Conservation (phyloP, 2,329 filamentous ascomycete genomes). For the Coniochaeta pulveracea region DNA sequence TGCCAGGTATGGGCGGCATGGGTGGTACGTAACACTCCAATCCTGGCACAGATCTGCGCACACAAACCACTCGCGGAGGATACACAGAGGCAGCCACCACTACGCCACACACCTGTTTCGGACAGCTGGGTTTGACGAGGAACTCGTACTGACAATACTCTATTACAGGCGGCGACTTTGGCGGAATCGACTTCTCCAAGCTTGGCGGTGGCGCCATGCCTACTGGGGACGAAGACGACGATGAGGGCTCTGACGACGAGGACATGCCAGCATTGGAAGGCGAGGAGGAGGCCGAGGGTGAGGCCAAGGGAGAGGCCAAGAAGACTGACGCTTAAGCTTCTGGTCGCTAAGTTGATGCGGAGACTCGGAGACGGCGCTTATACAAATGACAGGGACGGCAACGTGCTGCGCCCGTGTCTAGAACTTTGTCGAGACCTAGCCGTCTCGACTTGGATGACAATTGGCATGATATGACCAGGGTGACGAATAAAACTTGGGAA, state of each 20-base stretch:
- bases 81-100: background rate
- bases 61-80: background rate
- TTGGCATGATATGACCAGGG: background rate
- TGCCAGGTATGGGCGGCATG: slow-evolving; percentile 35
- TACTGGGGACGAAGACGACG: slow-evolving; percentile 30
- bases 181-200: slow-evolving; percentile 91
- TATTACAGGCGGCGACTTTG: slow-evolving; percentile 49
- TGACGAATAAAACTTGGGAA: slow-evolving; percentile 3
- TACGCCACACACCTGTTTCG: background rate
- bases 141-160: slow-evolving; percentile 10
- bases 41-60: background rate
- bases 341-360: background rate
- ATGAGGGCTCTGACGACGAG: slow-evolving; percentile 56
- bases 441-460: background rate
- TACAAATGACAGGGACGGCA: background rate
- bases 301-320: slow-evolving; percentile 6
- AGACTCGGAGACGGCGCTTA: background rate
- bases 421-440: no score
- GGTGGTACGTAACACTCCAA: slow-evolving; percentile 18
- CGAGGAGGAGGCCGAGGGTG: slow-evolving; percentile 34
- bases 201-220: slow-evolving; percentile 49
- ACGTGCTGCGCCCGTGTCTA: no score
- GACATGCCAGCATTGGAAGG: slow-evolving; percentile 79
- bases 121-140: background rate
- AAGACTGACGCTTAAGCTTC: background rate